Evolutionary conservation across 768 basidiomycete genomes (phyloP), one percentile per base, ranked within the genome.

Genomic region (Phylloporus scabripes): DNA sequence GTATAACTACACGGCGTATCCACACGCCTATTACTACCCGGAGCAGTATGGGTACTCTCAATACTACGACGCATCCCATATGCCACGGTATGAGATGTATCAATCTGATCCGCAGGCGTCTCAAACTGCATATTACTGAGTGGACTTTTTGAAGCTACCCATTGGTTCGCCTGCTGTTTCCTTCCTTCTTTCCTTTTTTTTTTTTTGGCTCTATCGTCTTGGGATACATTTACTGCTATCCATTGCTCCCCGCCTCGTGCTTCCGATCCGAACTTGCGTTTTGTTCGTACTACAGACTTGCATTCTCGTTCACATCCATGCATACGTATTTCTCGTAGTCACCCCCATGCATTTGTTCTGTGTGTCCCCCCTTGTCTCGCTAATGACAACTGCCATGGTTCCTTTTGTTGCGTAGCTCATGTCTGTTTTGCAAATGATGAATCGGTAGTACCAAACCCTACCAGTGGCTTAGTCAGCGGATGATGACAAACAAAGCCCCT

Each of bases 71-170:
- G 74, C 80, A 76, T 74, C 81, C 38, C 82, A 82, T 56, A 66
- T 72, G 54, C 75, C 78, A 63, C 78, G 77, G 58, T 87, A 85
- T 67, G 84, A 85, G 55, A 73, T 78, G 75, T 85, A 85, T 67
- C 71, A 76, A 48, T 64, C 74, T 61, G 78, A 81, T 58, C 76
- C 67, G 29, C 66, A 72, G 49, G 54, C 70, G 42, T 72, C 78
- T 63, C 74, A 75, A 54, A 69, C 75, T 55, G 76, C 76, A 57
- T 85, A 85, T 69, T 86, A 85, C 68, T 83, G 74, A 74, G 39
- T 5, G 48, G 26, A 57, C 55, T 14, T 38, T 48, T 41, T 50
- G 42, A 33, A 28, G 5, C 48, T 49, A 48, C 18, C 48, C 33
- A n/a, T 41, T 37, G 49, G 51, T 60, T 54, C 52, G 55, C 42